Conservation (phyloP, 495 filamentous ascomycete genomes). For the Amniculicola lignicola region DNA sequence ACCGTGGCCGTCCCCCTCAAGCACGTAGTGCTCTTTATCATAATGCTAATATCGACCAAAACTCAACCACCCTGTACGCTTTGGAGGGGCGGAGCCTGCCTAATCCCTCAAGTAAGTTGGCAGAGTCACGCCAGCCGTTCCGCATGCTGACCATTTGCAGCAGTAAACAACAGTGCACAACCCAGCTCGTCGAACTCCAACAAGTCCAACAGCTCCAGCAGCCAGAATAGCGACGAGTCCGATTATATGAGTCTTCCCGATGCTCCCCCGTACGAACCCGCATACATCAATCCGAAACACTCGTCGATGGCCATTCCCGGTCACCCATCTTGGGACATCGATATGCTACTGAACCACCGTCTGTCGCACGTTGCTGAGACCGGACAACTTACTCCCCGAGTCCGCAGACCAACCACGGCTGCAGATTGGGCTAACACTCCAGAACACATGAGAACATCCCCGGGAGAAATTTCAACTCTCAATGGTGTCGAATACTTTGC, state of each 20-base stretch:
- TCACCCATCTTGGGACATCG: slow-evolving; percentile 36
- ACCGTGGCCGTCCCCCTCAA: neutral
- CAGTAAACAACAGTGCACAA: slow-evolving; percentile 12
- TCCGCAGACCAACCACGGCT: slow-evolving; percentile 33
- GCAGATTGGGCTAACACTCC: slow-evolving; percentile 29
- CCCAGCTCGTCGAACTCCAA: slow-evolving; percentile 17
- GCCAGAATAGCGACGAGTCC: slow-evolving; percentile 28
- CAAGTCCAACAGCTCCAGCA: slow-evolving; percentile 19
- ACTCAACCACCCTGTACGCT: slow-evolving; percentile 31
- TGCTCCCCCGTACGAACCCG: slow-evolving; percentile 26
- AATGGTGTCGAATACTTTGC: slow-evolving; percentile 38
- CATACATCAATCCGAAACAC: slow-evolving; percentile 23
- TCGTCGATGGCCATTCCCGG: slow-evolving; percentile 2
- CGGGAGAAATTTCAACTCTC: slow-evolving; percentile 16
- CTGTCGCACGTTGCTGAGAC: slow-evolving; percentile 48
- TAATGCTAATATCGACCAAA: slow-evolving; percentile 22
- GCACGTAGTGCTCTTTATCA: slow-evolving; percentile 19
- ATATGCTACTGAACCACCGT: slow-evolving; percentile 44
- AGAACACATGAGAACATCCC: slow-evolving; percentile 21
- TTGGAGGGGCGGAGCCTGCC: slow-evolving; percentile 31
- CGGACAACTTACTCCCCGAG: slow-evolving; percentile 46
- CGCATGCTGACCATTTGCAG: neutral
- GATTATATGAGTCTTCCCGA: slow-evolving; percentile 17
- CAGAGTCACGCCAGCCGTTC: neutral
- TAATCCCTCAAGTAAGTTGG: slow-evolving; percentile 15